phyloP scores from a whole-genome alignment of 1,284 basidiomycete genomes.

The Sanghuangporus baumii region DNA sequence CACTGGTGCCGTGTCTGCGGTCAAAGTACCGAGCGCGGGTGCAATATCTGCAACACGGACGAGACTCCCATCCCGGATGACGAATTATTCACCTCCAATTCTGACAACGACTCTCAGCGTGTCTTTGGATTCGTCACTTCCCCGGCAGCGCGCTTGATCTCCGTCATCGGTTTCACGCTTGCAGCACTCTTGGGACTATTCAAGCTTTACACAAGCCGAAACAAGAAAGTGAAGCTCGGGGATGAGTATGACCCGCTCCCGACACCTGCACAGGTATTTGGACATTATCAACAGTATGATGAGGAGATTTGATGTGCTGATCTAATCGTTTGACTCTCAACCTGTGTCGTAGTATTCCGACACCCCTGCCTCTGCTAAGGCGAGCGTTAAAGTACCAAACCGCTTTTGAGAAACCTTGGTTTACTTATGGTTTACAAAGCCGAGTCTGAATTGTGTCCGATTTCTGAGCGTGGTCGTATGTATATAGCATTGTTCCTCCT shows the following conservation, averaged over 20 bases:
- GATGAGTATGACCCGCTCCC: constrained; percentile 10
- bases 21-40: constrained; percentile 12
- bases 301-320: constrained; percentile 2
- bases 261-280: constrained; percentile 15
- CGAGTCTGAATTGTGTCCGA: no score
- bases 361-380: background rate
- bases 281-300: background rate
- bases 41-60: constrained; percentile 12
- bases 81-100: background rate
- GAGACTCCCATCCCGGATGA: background rate
- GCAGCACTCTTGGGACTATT: constrained; percentile 6
- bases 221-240: background rate
- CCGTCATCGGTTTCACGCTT: background rate
- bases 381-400: background rate
- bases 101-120: background rate
- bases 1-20: constrained; percentile 17
- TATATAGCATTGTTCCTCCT: no score
- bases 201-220: constrained; percentile 1
- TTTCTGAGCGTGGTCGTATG: no score
- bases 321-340: background rate
- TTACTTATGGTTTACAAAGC: background rate
- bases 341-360: constrained; percentile 3
- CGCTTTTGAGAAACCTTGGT: constrained; percentile 3
- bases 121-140: constrained; percentile 3
- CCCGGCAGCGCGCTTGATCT: background rate